Evolutionary conservation across 1,284 basidiomycete genomes (phyloP).

Genomic region (Abortiporus biennis): DNA sequence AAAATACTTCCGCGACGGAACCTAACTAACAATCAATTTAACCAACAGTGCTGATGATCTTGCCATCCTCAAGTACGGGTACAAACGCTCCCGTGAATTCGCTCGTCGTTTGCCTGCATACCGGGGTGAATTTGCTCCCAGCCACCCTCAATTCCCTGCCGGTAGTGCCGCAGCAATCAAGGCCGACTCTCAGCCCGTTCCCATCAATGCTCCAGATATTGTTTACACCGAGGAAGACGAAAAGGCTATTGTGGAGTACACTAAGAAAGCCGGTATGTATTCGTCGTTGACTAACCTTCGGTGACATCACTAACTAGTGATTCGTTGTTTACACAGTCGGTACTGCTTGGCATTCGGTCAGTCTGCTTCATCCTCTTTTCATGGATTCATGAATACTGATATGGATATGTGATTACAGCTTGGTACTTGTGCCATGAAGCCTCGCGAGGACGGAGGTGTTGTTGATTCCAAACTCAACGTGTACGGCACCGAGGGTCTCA

Average conservation of each 20-base stretch:
- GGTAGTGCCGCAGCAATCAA: slow-evolving; percentile 36
- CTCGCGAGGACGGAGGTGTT: slow-evolving; percentile 48
- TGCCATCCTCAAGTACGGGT: slow-evolving; percentile 43
- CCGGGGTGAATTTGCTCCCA: slow-evolving; percentile 40
- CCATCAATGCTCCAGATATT: slow-evolving; percentile 38
- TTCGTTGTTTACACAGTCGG: slow-evolving; percentile 30
- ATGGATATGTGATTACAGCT: slow-evolving; percentile 28
- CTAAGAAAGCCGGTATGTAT: slow-evolving; percentile 23
- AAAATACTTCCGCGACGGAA: neutral
- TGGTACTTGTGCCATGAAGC: slow-evolving; percentile 66
- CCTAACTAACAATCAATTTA: neutral
- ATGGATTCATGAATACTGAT: neutral
- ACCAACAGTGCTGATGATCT: slow-evolving; percentile 43
- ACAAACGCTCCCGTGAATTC: slow-evolving; percentile 55
- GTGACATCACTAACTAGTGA: neutral
- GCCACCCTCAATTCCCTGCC: slow-evolving; percentile 44
- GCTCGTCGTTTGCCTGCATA: slow-evolving; percentile 50
- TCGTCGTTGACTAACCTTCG: neutral
- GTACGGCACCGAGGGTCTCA: slow-evolving; percentile 53
- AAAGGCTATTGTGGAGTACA: slow-evolving; percentile 37
- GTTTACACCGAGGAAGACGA: slow-evolving; percentile 54
- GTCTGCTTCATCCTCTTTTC: slow-evolving; percentile 11
- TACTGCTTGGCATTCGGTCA: slow-evolving; percentile 54
- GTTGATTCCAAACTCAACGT: slow-evolving; percentile 58
- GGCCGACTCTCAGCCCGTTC: slow-evolving; percentile 28